A percentile compares a stretch with the other conserved stretches of the same genome.
Evolutionary conservation across 805 yeast species (phyloP).

Genomic region (Metschnikowia chrysomelidarum): DNA sequence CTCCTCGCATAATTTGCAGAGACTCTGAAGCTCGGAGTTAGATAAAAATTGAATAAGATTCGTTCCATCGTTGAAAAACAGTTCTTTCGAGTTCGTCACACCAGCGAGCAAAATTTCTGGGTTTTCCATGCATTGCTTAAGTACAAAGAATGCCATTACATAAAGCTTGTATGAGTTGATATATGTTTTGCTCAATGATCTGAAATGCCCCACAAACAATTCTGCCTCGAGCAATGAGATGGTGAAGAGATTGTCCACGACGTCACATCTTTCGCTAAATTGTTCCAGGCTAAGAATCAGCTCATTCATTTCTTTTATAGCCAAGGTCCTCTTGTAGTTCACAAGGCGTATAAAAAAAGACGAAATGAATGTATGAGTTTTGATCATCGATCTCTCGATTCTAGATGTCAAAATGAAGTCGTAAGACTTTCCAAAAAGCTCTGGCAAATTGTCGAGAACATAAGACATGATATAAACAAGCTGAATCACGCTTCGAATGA

Average conservation of each 20-base stretch:
- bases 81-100: constrained; percentile 24
- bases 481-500: constrained; percentile 40
- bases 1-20: constrained; percentile 39
- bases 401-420: constrained; percentile 37
- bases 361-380: constrained; percentile 38
- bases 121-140: constrained; percentile 41
- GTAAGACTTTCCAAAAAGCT: constrained; percentile 39
- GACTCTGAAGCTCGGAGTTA: constrained; percentile 33
- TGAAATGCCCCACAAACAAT: constrained; percentile 42
- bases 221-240: constrained; percentile 38
- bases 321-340: constrained; percentile 35
- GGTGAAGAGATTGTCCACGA: constrained; percentile 31
- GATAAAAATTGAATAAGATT: constrained; percentile 39
- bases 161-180: constrained; percentile 41
- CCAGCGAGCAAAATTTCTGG: constrained; percentile 36
- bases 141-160: constrained; percentile 40
- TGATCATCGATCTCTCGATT: constrained; percentile 40
- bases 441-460: constrained; percentile 41
- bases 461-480: constrained; percentile 43
- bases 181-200: constrained; percentile 36
- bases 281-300: too few relatives aligned
- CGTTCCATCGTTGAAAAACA: constrained; percentile 35
- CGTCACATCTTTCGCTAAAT: constrained; percentile 24
- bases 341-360: constrained; percentile 39
- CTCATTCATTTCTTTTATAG: constrained; percentile 16